Base-by-base conservation (phyloP, 2,329 filamentous ascomycete genomes). In the Ustulina deusta region DNA sequence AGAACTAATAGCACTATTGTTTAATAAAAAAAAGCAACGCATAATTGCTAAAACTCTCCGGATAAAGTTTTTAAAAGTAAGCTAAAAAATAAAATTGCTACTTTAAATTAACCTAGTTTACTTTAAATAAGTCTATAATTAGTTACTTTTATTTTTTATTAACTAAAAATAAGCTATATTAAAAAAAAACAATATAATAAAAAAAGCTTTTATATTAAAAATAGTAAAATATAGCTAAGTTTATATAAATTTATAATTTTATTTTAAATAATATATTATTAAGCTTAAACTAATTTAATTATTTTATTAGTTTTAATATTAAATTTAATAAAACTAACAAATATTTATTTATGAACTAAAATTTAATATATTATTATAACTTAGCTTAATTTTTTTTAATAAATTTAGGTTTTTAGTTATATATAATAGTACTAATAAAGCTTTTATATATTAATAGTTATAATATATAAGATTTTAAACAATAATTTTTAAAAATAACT, bases 231-330 rank as follows among this genome's bases (percentile, higher is more conserved):
- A 42, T 42, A 42, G 15, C 15, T 42, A 42, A 42, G 15, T 10
- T 17, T 42, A 42, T 42, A 42, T 42, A 13, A 42, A 42, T 42
- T 42, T 42, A 42, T 42, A 42, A 42, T 42, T 42, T 42, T 42
- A 42, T 42, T 42, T 42, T 42, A 42, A 42, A 42, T 17, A 13
- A 42, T 13, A 42, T 42, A 42, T 42, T 42, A 13, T 42, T 11
- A 42, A 11, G 38, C 15, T 42, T 42, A 42, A 13, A 17, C 38
- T 42, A 42, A 10, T 42, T 42, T 42, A 42, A 42, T 17, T 42
- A 42, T 64, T 42, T 42, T 42, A 42, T 42, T 42, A 42, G 15
- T 42, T 42, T 42, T 42, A 42, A 42, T 17, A 42, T 42, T 42
- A 42, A 42, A 42, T 17, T 13, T 42, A 42, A 17, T 17, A 42